Evolutionary conservation across 441 rosid species (phyloP), one percentile per base, ranked within the genome.

Genomic region (Francoa sonchifolia): DNA sequence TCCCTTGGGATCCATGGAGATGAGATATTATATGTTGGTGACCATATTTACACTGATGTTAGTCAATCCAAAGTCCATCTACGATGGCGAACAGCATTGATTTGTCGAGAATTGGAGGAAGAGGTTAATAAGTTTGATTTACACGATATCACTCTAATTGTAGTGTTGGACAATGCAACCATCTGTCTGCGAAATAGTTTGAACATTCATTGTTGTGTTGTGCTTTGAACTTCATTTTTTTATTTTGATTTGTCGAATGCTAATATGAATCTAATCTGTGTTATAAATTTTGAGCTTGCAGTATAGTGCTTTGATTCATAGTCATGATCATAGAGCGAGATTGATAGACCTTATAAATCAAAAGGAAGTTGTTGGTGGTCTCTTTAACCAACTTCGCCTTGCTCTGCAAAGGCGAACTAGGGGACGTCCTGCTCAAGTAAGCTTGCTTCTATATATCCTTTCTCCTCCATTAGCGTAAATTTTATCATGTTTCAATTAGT

Each of bases 1-100:
- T 89, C 95, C 54, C 69, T 89, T 33, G 54, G 71, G 39, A 58
- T 89, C 52, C 95, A 89, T 33, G 97, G 97, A 12, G 97, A 89
- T 58, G 97, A 84, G 53, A 79, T 89, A 55, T 58, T 89, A 46
- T 89, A 84, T 59, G 97, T 89, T 8, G 97, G 95, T 47, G 97
- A 84, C 59, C 97, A 84, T 66, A 89, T 89, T 23, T 89, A 89
- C 66, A 84, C 97, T 49, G 97, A 89, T 71, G 97, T 89, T 18
- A 84, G 94, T 44, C 86, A 73, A 50, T 89, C 97, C 26, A 84
- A 89, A 73, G 82, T 84, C 29, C 94, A 89, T 70, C 72, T 77
- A 46, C 72, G 94, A 42, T 89, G 98, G 98, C 73, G 95, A 60
- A 89, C 98, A 11, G 89, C 95, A n/a, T 57, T 89, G 34, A 79